Evolutionary conservation across 2,329 filamentous ascomycete species (phyloP).

Genomic region (Arthrobotrys megalospora): DNA sequence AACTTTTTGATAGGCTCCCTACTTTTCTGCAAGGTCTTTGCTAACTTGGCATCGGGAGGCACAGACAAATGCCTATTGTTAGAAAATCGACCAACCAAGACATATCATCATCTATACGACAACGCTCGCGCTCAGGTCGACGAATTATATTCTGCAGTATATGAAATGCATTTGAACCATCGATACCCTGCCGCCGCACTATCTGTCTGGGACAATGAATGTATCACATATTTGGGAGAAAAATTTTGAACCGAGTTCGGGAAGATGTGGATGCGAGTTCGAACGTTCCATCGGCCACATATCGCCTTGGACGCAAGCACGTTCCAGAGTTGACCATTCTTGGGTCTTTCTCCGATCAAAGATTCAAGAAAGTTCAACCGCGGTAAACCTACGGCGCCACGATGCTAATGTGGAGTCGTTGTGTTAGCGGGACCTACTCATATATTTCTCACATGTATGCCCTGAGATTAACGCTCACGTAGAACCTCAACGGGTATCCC

Average conservation of each 20-base stretch:
- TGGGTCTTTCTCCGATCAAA: slow-evolving; percentile 13
- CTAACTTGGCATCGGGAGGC: too few relatives aligned
- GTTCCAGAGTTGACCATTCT: neutral
- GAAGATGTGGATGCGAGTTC: neutral
- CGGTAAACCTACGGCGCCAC: neutral
- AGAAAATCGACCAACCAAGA: neutral
- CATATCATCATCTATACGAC: neutral
- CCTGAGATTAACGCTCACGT: neutral
- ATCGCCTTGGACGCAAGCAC: neutral
- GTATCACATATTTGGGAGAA: neutral
- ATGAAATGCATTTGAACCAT: neutral
- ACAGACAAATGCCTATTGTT: too few relatives aligned
- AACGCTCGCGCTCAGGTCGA: neutral
- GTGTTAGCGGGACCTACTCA: neutral
- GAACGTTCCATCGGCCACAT: neutral
- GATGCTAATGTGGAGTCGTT: slow-evolving; percentile 1
- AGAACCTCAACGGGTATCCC: neutral
- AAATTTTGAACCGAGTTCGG: neutral
- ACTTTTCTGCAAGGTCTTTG: neutral
- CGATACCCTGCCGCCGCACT: neutral
- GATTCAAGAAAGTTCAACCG: neutral
- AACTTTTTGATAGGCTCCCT: neutral
- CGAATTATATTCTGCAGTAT: neutral
- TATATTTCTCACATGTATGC: slow-evolving; percentile 7
- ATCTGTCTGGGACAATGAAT: neutral